These are phyloP conservation scores for Solanum commersonii DNA, from an alignment of 257 asterid species.

Conservation along the genomic window DNA sequence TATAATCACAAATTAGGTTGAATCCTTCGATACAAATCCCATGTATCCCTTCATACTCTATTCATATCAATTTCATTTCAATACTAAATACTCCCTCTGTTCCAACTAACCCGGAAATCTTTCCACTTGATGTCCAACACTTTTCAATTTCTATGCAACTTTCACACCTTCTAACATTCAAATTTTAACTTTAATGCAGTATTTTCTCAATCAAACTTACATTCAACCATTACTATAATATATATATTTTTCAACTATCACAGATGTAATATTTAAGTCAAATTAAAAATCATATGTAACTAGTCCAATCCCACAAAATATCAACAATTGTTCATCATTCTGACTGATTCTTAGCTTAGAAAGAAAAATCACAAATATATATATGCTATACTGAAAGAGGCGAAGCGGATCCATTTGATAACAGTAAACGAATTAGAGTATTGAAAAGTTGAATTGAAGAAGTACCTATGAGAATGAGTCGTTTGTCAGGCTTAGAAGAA, in stretches of 20 bases:
- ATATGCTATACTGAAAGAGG: background rate
- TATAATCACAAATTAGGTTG: background rate
- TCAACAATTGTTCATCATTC: too few species aligned
- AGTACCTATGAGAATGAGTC: slow-evolving; percentile 77
- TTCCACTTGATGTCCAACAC: background rate
- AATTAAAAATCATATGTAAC: background rate
- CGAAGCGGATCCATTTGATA: background rate
- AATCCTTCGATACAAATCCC: background rate
- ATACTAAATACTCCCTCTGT: background rate
- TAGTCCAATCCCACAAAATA: background rate
- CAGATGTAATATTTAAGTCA: background rate
- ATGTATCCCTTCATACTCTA: background rate
- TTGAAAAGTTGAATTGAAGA: background rate
- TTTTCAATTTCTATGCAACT: background rate
- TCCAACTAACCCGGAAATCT: background rate
- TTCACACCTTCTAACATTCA: background rate
- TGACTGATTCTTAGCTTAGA: background rate
- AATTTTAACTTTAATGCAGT: background rate
- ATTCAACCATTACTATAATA: background rate
- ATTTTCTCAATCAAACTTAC: background rate
- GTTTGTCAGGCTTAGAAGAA: slow-evolving; percentile 69
- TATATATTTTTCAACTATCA: background rate
- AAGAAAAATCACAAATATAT: background rate
- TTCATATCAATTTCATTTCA: background rate
- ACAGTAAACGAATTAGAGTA: background rate